Evolutionary conservation across 257 asterid genomes (phyloP).

Genomic region (Agastache rugosa): DNA sequence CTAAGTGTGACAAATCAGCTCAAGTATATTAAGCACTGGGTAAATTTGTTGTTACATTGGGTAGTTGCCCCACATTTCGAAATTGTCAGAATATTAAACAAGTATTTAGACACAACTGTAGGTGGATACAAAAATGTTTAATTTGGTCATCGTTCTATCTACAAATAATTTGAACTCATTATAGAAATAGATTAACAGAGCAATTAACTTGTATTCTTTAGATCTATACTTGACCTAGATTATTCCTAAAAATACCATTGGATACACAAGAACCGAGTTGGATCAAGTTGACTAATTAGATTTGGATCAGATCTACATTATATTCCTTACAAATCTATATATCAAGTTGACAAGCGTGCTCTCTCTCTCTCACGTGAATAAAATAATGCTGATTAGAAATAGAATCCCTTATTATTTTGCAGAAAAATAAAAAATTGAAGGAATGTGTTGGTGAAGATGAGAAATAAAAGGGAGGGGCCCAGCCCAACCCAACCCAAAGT

Average conservation of each 20-base stretch:
- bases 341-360: conserved; percentile 7
- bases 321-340: conserved; percentile 10
- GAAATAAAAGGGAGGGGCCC: conserved; percentile 30
- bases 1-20: too few relatives aligned
- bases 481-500: background rate
- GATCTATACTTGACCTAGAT: background rate
- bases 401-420: background rate
- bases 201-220: too few relatives aligned
- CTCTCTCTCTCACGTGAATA: conserved; percentile 2
- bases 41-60: too few relatives aligned
- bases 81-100: too few relatives aligned
- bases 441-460: conserved; percentile 23
- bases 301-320: conserved; percentile 36
- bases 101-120: too few relatives aligned
- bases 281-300: conserved; percentile 33
- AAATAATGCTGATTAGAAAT: background rate
- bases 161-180: too few relatives aligned
- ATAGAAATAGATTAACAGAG: too few relatives aligned
- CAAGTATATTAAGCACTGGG: too few relatives aligned
- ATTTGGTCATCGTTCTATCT: too few relatives aligned
- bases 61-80: too few relatives aligned
- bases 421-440: background rate
- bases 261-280: background rate
- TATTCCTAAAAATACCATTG: conserved; percentile 6
- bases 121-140: too few relatives aligned